Conservation (phyloP, 2,329 filamentous ascomycete species). For the Magnaporthiopsis rhizophila region DNA sequence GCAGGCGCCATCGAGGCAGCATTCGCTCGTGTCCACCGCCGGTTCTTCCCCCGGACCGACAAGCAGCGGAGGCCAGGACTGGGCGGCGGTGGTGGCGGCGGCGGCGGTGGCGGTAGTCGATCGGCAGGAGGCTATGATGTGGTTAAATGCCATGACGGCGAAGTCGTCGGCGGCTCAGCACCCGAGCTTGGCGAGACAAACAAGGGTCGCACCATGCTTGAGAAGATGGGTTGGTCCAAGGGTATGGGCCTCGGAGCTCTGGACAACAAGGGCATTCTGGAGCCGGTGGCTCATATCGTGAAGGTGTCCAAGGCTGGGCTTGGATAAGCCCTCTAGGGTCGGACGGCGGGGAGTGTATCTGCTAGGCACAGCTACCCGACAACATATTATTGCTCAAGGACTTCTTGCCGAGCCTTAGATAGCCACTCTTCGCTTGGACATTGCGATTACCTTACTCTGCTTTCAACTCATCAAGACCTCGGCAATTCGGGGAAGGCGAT, state of each 20-base stretch:
- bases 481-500: too few relatives aligned
- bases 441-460: too few relatives aligned
- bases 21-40: conserved; percentile 37
- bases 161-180: conserved; percentile 77
- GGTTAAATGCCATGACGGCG: conserved; percentile 68
- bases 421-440: too few relatives aligned
- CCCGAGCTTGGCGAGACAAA: conserved; percentile 79
- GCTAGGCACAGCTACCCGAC: too few relatives aligned
- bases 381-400: too few relatives aligned
- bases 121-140: conserved; percentile 24
- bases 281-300: conserved; percentile 79
- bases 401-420: too few relatives aligned
- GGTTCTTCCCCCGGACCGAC: conserved; percentile 49
- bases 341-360: too few relatives aligned
- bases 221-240: conserved; percentile 94
- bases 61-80: conserved; percentile 14
- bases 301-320: conserved; percentile 81
- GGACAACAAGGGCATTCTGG: conserved; percentile 81
- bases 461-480: too few relatives aligned
- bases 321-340: conserved; percentile 35
- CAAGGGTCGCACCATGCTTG: conserved; percentile 76
- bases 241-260: conserved; percentile 75
- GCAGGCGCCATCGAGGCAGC: conserved; percentile 45
- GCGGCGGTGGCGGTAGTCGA: conserved; percentile 22
- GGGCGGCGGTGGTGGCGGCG: conserved; percentile 21